Percentiles rank a stretch among this genome's conserved stretches.
phyloP scores from a whole-genome alignment of 2,329 filamentous ascomycete species.

The Tolypocladium ovalisporum region DNA sequence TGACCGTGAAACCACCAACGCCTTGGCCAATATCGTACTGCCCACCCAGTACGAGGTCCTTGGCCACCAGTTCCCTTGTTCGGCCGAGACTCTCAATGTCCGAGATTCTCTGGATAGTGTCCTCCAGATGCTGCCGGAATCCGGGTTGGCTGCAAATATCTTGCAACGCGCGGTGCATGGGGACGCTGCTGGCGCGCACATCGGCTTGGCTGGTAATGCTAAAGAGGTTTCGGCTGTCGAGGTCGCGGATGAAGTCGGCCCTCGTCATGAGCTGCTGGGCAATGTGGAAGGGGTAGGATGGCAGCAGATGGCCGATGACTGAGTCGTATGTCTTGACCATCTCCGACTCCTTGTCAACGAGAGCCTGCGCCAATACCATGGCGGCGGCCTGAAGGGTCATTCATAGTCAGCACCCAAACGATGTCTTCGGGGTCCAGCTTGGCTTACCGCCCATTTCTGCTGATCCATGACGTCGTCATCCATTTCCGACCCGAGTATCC shows the following conservation, averaged over 20 bases:
- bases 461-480: constrained; percentile 98
- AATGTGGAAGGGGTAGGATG: constrained; percentile 69
- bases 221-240: constrained; percentile 92
- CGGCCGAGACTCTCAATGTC: constrained; percentile 88
- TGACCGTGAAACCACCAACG: constrained; percentile 28
- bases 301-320: constrained; percentile 61
- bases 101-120: constrained; percentile 73
- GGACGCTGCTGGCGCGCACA: constrained; percentile 86
- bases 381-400: constrained; percentile 55
- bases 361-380: constrained; percentile 83
- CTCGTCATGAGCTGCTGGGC: constrained; percentile 91
- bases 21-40: constrained; percentile 55
- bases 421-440: neutral
- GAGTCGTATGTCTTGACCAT: constrained; percentile 57
- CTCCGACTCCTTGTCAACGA: constrained; percentile 70
- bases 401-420: neutral
- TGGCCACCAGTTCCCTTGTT: constrained; percentile 90
- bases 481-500: constrained; percentile 63
- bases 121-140: constrained; percentile 74
- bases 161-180: constrained; percentile 88
- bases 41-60: constrained; percentile 80
- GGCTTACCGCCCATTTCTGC: constrained; percentile 81
- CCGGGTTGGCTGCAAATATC: constrained; percentile 67
- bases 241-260: constrained; percentile 83
- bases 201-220: constrained; percentile 80